Percentiles rank a stretch among this genome's conserved stretches.
Conservation (phyloP, 371 early-diverging fungal species). For the Mucor irregularis region DNA sequence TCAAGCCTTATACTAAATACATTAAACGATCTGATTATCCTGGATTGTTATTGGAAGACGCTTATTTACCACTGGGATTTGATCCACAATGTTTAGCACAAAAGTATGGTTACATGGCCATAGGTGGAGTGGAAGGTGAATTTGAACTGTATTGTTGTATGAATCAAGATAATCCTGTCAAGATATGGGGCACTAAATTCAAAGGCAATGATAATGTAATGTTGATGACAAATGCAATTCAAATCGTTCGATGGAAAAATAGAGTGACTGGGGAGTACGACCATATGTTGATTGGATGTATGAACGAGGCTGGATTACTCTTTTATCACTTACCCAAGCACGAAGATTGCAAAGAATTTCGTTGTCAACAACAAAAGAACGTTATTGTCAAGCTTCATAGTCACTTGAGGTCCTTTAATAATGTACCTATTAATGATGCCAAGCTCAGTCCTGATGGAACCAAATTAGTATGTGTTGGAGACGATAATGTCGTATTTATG, state of each 20-base stretch:
- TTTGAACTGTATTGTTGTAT: constrained; percentile 53
- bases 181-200: constrained; percentile 43
- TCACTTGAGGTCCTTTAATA: constrained; percentile 43
- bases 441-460: constrained; percentile 50
- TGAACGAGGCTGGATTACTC: constrained; percentile 51
- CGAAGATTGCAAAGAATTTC: constrained; percentile 17
- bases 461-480: constrained; percentile 55
- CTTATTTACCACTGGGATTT: constrained; percentile 35
- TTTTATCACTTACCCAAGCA: constrained; percentile 44
- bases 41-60: constrained; percentile 22
- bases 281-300: constrained; percentile 35
- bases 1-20: constrained; percentile 46
- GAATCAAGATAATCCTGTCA: constrained; percentile 20
- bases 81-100: constrained; percentile 52
- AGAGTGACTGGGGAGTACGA: constrained; percentile 14
- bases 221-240: constrained; percentile 56
- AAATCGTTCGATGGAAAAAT: constrained; percentile 53
- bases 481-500: constrained; percentile 27
- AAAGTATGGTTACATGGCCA: constrained; percentile 56
- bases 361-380: constrained; percentile 1
- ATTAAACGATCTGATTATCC: constrained; percentile 38
- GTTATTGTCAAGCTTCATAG: constrained; percentile 20
- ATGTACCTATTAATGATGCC: constrained; percentile 54
- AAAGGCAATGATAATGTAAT: constrained; percentile 38
- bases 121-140: constrained; percentile 49